Evolutionary conservation across 768 basidiomycete genomes (phyloP).

Genomic region (Hebeloma cylindrosporum): DNA sequence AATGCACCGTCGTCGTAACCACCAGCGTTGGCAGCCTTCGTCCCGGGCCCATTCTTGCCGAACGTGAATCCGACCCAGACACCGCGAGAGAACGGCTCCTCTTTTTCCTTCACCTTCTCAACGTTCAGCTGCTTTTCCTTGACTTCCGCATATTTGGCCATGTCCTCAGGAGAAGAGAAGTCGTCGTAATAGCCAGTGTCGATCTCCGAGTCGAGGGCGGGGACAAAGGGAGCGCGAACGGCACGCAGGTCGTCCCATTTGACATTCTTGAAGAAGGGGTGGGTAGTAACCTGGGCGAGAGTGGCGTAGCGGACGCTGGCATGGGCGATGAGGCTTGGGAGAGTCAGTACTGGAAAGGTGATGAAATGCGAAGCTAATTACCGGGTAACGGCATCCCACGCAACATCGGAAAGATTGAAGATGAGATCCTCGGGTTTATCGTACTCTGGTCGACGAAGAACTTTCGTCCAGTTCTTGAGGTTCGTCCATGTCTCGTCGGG

Average conservation of each 20-base stretch:
- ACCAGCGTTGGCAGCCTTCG: slow-evolving; percentile 38
- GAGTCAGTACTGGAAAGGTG: slow-evolving; percentile 7
- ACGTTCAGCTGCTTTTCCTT: slow-evolving; percentile 96
- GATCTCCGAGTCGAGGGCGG: slow-evolving; percentile 89
- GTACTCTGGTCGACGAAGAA: slow-evolving; percentile 89
- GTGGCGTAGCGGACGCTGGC: slow-evolving; percentile 77
- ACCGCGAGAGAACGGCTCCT: slow-evolving; percentile 66
- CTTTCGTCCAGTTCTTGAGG: slow-evolving; percentile 95
- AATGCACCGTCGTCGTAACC: slow-evolving; percentile 52
- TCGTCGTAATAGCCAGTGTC: slow-evolving; percentile 97
- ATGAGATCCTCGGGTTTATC: slow-evolving; percentile 95
- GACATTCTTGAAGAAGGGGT: slow-evolving; percentile 80
- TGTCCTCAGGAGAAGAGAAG: slow-evolving; percentile 85
- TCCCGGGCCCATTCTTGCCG: slow-evolving; percentile 79
- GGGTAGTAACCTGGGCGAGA: slow-evolving; percentile 66
- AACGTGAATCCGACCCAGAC: slow-evolving; percentile 94
- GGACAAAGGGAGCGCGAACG: slow-evolving; percentile 86
- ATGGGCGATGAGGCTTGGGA: slow-evolving; percentile 69
- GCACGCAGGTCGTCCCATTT: slow-evolving; percentile 81
- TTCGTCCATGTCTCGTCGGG: slow-evolving; percentile 99
- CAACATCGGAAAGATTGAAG: slow-evolving; percentile 90
- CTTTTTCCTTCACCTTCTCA: slow-evolving; percentile 87
- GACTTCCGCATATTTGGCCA: slow-evolving; percentile 99
- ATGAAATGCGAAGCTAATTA: slow-evolving; percentile 24
- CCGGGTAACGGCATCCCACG: slow-evolving; percentile 94